A percentile compares a stretch with the other conserved stretches of the same genome.
phyloP scores from a whole-genome alignment of 208 protist species.

The Wallacemonas rigidus region DNA sequence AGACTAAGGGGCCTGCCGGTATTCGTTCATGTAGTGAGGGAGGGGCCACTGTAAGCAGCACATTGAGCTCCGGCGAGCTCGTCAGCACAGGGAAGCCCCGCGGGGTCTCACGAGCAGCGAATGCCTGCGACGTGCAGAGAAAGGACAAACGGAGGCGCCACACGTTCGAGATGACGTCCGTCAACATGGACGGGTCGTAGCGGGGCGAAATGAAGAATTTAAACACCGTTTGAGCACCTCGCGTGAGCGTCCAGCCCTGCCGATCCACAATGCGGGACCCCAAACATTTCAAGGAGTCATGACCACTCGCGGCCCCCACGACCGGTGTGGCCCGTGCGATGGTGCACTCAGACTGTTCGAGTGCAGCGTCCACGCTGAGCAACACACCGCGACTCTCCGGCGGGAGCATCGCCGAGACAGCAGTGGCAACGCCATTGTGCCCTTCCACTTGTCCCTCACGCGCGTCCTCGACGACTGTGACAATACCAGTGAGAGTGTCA shows the following conservation, averaged over 20 bases:
- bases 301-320: background rate
- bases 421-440: background rate
- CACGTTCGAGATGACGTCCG: slow-evolving; percentile 10
- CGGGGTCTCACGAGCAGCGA: slow-evolving; percentile 19
- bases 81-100: slow-evolving; percentile 15
- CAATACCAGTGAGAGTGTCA: background rate
- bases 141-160: slow-evolving; percentile 7
- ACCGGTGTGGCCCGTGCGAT: background rate
- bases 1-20: background rate
- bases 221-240: background rate
- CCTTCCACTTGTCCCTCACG: background rate
- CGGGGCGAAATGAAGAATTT: slow-evolving; percentile 14
- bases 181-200: background rate
- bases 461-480: background rate
- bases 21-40: slow-evolving; percentile 20
- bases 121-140: slow-evolving; percentile 1
- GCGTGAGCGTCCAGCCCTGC: background rate
- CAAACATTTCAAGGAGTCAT: background rate
- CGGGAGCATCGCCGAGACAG: background rate
- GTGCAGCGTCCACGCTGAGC: background rate
- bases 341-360: slow-evolving; percentile 11
- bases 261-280: background rate
- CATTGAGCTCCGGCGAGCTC: slow-evolving; percentile 29
- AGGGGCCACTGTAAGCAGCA: slow-evolving; percentile 43
- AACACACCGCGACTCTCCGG: slow-evolving; percentile 6